A percentile compares a stretch with the other conserved stretches of the same genome.
These are phyloP conservation scores for Borealophlyctis nickersoniae DNA, from an alignment of 192 early-diverging fungal genomes.

Conservation along the genomic window DNA sequence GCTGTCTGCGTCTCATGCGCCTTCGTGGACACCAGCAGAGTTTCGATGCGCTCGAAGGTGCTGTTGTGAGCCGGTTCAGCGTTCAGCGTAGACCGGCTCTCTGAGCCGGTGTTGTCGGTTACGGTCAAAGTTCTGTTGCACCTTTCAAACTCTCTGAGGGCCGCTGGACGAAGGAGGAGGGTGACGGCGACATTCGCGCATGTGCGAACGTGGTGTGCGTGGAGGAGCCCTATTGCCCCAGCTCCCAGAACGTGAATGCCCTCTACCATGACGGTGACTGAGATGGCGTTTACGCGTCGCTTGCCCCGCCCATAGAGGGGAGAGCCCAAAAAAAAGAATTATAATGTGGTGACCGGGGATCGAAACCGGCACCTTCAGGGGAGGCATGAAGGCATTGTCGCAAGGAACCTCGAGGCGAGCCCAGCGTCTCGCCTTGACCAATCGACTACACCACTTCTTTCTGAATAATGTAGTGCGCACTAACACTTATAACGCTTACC, in stretches of 20 bases:
- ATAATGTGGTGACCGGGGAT: too few species aligned
- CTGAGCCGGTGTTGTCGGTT: not conserved
- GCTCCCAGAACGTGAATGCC: slow-evolving; percentile 72
- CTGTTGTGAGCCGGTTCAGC: slow-evolving; percentile 15
- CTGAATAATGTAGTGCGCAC: too few species aligned
- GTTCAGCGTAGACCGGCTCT: not conserved
- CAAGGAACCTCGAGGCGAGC: too few species aligned
- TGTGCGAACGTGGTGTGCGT: slow-evolving; percentile 56
- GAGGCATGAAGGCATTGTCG: too few species aligned
- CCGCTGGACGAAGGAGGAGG: slow-evolving; percentile 54
- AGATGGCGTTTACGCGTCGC: too few species aligned
- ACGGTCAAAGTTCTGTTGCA: not conserved
- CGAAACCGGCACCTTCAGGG: too few species aligned
- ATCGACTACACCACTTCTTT: too few species aligned
- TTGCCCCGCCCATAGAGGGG: too few species aligned
- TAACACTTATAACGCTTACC: too few species aligned
- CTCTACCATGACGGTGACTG: too few species aligned
- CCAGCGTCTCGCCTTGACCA: too few species aligned
- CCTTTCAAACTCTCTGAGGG: slow-evolving; percentile 22
- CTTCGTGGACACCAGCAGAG: slow-evolving; percentile 64
- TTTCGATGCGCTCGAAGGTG: slow-evolving; percentile 40
- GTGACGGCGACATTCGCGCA: slow-evolving; percentile 46
- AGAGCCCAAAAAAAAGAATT: too few species aligned
- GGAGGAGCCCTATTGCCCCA: slow-evolving; percentile 66
- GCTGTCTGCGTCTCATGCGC: slow-evolving; percentile 58